Evolutionary conservation across 805 yeast species (phyloP).

Genomic region (Nakazawaea siamensis): DNA sequence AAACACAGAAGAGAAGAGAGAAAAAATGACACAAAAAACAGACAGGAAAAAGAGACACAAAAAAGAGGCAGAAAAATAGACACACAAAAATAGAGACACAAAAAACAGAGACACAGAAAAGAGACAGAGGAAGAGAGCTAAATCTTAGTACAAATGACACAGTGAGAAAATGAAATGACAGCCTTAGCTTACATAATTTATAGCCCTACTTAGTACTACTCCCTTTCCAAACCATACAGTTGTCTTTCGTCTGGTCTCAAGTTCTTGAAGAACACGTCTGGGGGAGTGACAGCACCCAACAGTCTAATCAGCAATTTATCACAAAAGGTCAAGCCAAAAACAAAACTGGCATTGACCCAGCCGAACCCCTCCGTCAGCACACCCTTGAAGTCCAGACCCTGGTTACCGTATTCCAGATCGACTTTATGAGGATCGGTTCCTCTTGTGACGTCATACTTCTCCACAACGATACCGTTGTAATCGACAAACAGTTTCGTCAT

Average conservation of each 20-base stretch:
- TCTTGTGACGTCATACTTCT: slow-evolving; percentile 84
- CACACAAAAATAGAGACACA: too few species aligned
- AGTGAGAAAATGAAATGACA: too few species aligned
- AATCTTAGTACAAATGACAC: too few species aligned
- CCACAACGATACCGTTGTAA: slow-evolving; percentile 90
- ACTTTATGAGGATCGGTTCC: slow-evolving; percentile 84
- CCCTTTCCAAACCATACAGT: slow-evolving; percentile 26
- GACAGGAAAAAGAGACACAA: too few species aligned
- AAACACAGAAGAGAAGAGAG: too few species aligned
- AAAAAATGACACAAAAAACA: too few species aligned
- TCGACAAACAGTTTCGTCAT: slow-evolving; percentile 88
- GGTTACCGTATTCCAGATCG: slow-evolving; percentile 95
- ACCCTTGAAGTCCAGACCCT: slow-evolving; percentile 87
- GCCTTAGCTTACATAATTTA: too few species aligned
- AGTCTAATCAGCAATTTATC: slow-evolving; percentile 65
- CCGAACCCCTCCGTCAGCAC: slow-evolving; percentile 97
- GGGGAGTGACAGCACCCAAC: slow-evolving; percentile 72
- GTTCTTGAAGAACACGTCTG: slow-evolving; percentile 48
- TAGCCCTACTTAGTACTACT: too few species aligned
- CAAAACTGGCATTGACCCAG: slow-evolving; percentile 90
- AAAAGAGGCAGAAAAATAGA: too few species aligned
- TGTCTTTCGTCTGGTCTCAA: slow-evolving; percentile 34
- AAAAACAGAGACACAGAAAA: too few species aligned
- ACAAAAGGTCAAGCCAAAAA: slow-evolving; percentile 62
- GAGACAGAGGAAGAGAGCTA: too few species aligned